Conservation (phyloP, 2,329 filamentous ascomycete genomes). For the Aspergillus sp. region DNA sequence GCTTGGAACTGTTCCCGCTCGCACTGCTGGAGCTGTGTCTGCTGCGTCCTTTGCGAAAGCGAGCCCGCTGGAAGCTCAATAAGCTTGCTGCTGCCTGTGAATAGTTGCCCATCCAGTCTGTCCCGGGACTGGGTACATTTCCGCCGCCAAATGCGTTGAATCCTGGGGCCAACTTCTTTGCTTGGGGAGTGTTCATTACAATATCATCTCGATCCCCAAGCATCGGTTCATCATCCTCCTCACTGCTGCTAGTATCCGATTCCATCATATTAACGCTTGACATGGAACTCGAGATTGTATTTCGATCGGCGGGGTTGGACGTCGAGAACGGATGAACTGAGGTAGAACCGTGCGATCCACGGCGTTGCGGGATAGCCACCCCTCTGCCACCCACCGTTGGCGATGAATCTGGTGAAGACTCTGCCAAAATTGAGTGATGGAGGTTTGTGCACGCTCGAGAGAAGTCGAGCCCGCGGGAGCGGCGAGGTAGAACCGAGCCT, state of each 20-base stretch:
- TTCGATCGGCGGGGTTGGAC: constrained; percentile 67
- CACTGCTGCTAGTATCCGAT: constrained; percentile 73
- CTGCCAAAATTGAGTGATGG: constrained; percentile 91
- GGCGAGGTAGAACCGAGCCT: constrained; percentile 80
- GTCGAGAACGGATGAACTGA: constrained; percentile 67
- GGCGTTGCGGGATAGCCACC: constrained; percentile 59
- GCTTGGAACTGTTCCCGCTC: constrained; percentile 68
- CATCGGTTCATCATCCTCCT: constrained; percentile 61
- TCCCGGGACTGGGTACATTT: constrained; percentile 52
- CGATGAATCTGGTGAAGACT: constrained; percentile 86
- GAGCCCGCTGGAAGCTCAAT: constrained; percentile 71
- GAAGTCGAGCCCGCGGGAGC: constrained; percentile 89
- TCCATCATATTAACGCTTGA: constrained; percentile 78
- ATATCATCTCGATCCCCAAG: constrained; percentile 73
- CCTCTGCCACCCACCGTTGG: constrained; percentile 75
- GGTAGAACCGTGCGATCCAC: constrained; percentile 60
- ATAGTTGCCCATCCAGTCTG: constrained; percentile 61
- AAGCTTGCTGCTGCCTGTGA: constrained; percentile 74
- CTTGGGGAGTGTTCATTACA: constrained; percentile 76
- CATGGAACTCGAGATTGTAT: constrained; percentile 74
- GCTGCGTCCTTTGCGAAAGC: constrained; percentile 59
- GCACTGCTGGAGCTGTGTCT: constrained; percentile 68
- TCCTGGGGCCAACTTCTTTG: constrained; percentile 55
- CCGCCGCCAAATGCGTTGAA: constrained; percentile 48
- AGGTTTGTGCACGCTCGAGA: constrained; percentile 89